Evolutionary conservation across 1,284 basidiomycete species (phyloP), one percentile per base, ranked within the genome.

Genomic region (Irpex rosettiformis): DNA sequence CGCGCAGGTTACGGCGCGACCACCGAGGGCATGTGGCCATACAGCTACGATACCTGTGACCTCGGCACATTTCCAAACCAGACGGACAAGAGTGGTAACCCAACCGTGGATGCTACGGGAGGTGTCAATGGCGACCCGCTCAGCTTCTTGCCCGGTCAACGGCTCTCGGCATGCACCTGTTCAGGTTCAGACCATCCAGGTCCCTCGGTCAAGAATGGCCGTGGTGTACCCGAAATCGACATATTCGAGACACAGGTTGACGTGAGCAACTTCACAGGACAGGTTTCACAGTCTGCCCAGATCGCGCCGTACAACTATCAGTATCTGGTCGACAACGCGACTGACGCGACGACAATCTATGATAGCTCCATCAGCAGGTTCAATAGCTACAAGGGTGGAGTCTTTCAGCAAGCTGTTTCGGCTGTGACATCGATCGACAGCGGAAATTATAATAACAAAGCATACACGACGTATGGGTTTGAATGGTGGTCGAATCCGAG

Each of bases 1-100:
- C 74, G 84, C 18, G 81, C 84, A 18, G 84, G 83, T 0, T 85
- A 82, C 65, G 84, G 84, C 57, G 81, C 83, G 2, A 80, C 82
- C 0, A 82, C 81, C 11, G 80, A 87, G 55, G 85, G 81, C 60
- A 67, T 61, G 61, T 86, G 93, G 85, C 93, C 92, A 1, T 96
- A 89, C 70, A 91, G 85, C 60, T 96, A 96, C 72, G 88, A 85
- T 65, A 67, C 75, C 1, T 96, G 91, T 69, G 93, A 93, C 70
- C 64, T 91, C 25, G 96, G 96, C 5, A 96, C 94, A 0, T 85
- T 91, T 72, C 84, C 88, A 16, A 90, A 89, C 66, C 91, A 94
- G 72, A 89, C 86, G 8, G 70, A 71, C 45, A 72, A 71, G 29
- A 78, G 82, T 59, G 79, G 81, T 1, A 76, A 71, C n/a, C 88